These are phyloP conservation scores for Fusarium domesticum DNA, from an alignment of 2,329 filamentous ascomycete species.

Conservation along the genomic window DNA sequence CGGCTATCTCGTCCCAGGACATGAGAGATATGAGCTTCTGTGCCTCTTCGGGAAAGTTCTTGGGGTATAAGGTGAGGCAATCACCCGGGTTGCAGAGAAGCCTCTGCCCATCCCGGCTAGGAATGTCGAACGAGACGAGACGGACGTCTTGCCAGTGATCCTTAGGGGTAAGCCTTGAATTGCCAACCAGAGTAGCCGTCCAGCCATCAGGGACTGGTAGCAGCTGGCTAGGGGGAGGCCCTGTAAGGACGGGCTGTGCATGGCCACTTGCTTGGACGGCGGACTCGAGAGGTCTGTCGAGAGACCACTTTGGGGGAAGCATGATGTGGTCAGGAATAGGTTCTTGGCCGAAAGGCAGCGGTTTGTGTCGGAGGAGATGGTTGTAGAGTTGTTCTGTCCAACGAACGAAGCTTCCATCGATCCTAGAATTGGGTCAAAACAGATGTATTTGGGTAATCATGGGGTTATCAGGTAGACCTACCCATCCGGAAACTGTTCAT, in stretches of 20 bases:
- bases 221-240: slow-evolving; percentile 30
- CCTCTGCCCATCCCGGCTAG: slow-evolving; percentile 19
- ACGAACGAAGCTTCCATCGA: slow-evolving; percentile 76
- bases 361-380: slow-evolving; percentile 63
- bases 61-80: slow-evolving; percentile 77
- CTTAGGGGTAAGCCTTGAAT: slow-evolving; percentile 69
- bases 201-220: slow-evolving; percentile 59
- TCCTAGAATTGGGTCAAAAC: slow-evolving; percentile 45
- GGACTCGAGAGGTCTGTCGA: slow-evolving; percentile 19
- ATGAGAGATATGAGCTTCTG: slow-evolving; percentile 73
- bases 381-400: slow-evolving; percentile 70
- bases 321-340: slow-evolving; percentile 73
- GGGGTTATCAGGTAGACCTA: slow-evolving; percentile 40
- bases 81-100: slow-evolving; percentile 65
- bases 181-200: slow-evolving; percentile 58
- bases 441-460: background rate
- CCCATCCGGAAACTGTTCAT: slow-evolving; percentile 93
- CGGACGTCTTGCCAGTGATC: slow-evolving; percentile 94
- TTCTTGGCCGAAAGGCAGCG: slow-evolving; percentile 61
- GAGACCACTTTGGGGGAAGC: slow-evolving; percentile 67
- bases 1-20: slow-evolving; percentile 72
- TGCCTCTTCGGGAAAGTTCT: slow-evolving; percentile 83
- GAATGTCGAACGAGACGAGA: slow-evolving; percentile 61
- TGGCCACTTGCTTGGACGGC: slow-evolving; percentile 11
- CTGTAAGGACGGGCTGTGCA: slow-evolving; percentile 9